phyloP scores from a whole-genome alignment of 306 rosid genomes.

The Pyrus communis region DNA sequence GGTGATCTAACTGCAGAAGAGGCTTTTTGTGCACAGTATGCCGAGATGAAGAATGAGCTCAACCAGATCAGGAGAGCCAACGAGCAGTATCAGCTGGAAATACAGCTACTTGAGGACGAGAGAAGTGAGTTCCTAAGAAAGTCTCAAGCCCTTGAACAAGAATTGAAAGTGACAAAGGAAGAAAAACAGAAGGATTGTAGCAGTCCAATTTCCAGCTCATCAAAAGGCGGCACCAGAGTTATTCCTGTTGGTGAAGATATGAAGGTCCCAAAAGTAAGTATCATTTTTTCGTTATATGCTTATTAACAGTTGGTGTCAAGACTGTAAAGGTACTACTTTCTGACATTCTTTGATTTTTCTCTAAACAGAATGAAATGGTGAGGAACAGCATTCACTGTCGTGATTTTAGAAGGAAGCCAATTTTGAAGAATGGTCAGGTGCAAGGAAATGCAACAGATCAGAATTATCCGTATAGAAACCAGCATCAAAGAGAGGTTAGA shows the following conservation, averaged over 20 bases:
- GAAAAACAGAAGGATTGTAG: constrained; percentile 25
- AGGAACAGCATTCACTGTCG: constrained; percentile 48
- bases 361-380: constrained; percentile 39
- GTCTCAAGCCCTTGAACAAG: constrained; percentile 31
- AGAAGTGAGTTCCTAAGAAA: constrained; percentile 22
- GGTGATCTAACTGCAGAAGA: constrained; percentile 8
- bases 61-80: constrained; percentile 15
- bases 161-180: constrained; percentile 23
- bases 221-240: constrained; percentile 26
- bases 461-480: constrained; percentile 27
- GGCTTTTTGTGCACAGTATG: constrained; percentile 8
- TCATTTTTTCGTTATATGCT: constrained; percentile 18
- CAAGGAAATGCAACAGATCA: constrained; percentile 42
- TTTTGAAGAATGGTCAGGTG: constrained; percentile 41
- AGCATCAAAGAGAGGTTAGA: constrained; percentile 55
- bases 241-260: constrained; percentile 42
- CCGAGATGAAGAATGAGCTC: constrained; percentile 24
- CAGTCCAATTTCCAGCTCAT: constrained; percentile 11
- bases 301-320: constrained; percentile 11
- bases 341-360: constrained; percentile 6
- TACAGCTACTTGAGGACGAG: constrained; percentile 30
- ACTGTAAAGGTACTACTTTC: constrained; percentile 12
- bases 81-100: constrained; percentile 20
- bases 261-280: constrained; percentile 52
- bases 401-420: constrained; percentile 41